Conservation (phyloP, 345 rosid genomes). For the Populus nigra region DNA sequence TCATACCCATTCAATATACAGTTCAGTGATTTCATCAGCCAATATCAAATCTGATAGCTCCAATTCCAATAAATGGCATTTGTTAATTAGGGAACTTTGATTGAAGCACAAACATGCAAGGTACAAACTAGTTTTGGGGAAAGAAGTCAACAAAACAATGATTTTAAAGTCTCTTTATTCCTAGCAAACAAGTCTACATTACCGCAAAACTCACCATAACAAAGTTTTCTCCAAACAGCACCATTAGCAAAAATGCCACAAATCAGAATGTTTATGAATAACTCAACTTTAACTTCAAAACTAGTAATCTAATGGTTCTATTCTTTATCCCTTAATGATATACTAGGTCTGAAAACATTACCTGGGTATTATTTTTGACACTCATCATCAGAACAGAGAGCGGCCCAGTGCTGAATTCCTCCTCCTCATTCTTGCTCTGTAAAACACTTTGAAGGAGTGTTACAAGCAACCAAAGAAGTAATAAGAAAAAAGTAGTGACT, state of each 20-base stretch:
- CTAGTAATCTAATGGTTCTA: background rate
- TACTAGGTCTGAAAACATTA: conserved; percentile 19
- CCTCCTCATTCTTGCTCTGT: conserved; percentile 70
- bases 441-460: background rate
- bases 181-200: conserved; percentile 4
- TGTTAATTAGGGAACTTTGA: background rate
- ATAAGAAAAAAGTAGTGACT: background rate
- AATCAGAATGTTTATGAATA: background rate
- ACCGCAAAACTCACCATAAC: conserved; percentile 6
- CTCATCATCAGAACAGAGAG: conserved; percentile 98
- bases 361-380: conserved; percentile 94
- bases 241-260: background rate
- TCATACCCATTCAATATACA: background rate
- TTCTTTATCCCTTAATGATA: background rate
- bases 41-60: conserved; percentile 11
- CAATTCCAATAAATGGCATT: conserved; percentile 1
- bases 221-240: conserved; percentile 5
- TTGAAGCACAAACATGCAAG: background rate
- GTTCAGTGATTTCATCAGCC: conserved; percentile 16
- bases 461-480: background rate
- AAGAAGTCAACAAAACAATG: background rate
- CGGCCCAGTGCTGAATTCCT: conserved; percentile 94
- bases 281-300: background rate
- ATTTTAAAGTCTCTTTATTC: background rate
- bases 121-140: conserved; percentile 6